Evolutionary conservation across 192 early-diverging fungal genomes (phyloP).

Genomic region (Mycoemilia scoparia): DNA sequence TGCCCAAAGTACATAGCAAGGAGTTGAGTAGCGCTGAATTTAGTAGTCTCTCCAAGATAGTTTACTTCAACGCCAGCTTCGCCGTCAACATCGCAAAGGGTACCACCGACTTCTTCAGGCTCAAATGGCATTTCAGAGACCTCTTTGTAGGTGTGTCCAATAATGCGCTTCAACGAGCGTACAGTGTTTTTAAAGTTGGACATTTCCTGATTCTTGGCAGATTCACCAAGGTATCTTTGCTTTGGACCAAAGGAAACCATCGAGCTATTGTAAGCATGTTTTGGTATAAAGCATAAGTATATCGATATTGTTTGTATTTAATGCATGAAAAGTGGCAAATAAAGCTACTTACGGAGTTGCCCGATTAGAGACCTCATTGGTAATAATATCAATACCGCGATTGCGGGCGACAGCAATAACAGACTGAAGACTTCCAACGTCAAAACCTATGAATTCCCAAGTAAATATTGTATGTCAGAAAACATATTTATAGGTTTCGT

Average conservation of each 20-base stretch:
- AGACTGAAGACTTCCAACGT: slow-evolving; percentile 91
- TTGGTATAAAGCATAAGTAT: background rate
- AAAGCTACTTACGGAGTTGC: too few species aligned
- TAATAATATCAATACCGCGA: slow-evolving; percentile 93
- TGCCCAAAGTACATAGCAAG: slow-evolving; percentile 86
- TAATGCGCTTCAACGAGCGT: slow-evolving; percentile 71
- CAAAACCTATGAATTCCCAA: slow-evolving; percentile 55
- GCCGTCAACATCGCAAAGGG: slow-evolving; percentile 59
- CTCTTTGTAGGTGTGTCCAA: slow-evolving; percentile 70
- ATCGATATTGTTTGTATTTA: too few species aligned
- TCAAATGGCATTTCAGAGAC: slow-evolving; percentile 69
- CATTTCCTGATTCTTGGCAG: slow-evolving; percentile 87
- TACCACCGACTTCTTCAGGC: slow-evolving; percentile 64
- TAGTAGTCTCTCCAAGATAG: slow-evolving; percentile 56
- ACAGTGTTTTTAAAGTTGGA: slow-evolving; percentile 97
- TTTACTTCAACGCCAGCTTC: slow-evolving; percentile 73
- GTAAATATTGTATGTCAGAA: background rate
- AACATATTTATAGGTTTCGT: background rate
- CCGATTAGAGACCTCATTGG: slow-evolving; percentile 92
- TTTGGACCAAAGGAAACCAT: slow-evolving; percentile 89
- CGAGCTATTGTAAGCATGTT: too few species aligned
- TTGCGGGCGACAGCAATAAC: slow-evolving; percentile 95
- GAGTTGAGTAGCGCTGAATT: slow-evolving; percentile 77
- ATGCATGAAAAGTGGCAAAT: background rate
- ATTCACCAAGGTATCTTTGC: slow-evolving; percentile 88